phyloP scores from a whole-genome alignment of 306 rosid genomes.

The Ormosia semicastrata region DNA sequence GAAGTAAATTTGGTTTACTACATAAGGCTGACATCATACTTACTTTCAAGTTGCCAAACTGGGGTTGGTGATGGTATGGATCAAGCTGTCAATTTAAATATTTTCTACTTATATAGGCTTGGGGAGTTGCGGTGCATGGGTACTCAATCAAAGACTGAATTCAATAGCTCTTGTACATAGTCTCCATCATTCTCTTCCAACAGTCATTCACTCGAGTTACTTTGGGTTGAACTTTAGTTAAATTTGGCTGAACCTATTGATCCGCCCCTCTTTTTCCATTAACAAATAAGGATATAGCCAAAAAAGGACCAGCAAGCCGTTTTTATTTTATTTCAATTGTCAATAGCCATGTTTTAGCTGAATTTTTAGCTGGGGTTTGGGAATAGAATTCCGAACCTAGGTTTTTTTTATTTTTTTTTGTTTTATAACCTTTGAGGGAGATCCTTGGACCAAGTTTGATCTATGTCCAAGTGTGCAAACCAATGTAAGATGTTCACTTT shows the following conservation, averaged over 20 bases:
- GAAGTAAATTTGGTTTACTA: conserved; percentile 7
- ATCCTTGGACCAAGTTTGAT: too few relatives aligned
- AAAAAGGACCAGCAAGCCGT: conserved; percentile 22
- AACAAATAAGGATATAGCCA: conserved; percentile 21
- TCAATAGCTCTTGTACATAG: conserved; percentile 9
- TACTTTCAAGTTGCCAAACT: conserved; percentile 24
- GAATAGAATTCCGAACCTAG: too few relatives aligned
- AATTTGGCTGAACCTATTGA: conserved; percentile 20
- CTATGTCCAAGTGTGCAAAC: too few relatives aligned
- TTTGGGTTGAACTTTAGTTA: conserved; percentile 24
- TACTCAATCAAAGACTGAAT: conserved; percentile 4
- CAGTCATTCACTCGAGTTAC: conserved; percentile 27
- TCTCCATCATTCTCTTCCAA: conserved; percentile 38
- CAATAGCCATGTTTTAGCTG: too few relatives aligned
- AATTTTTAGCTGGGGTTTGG: too few relatives aligned
- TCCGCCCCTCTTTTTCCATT: conserved; percentile 5
- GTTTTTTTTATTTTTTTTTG: too few relatives aligned
- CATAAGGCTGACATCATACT: conserved; percentile 33
- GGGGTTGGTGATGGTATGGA: conserved; percentile 20
- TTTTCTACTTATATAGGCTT: conserved; percentile 10
- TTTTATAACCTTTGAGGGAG: too few relatives aligned
- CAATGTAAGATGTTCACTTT: too few relatives aligned
- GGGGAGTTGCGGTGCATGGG: conserved; percentile 11
- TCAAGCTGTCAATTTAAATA: conserved; percentile 31
- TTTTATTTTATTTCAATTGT: too few relatives aligned